Evolutionary conservation across 2,329 filamentous ascomycete species (phyloP).

Genomic region (Podosphaera aphanis): DNA sequence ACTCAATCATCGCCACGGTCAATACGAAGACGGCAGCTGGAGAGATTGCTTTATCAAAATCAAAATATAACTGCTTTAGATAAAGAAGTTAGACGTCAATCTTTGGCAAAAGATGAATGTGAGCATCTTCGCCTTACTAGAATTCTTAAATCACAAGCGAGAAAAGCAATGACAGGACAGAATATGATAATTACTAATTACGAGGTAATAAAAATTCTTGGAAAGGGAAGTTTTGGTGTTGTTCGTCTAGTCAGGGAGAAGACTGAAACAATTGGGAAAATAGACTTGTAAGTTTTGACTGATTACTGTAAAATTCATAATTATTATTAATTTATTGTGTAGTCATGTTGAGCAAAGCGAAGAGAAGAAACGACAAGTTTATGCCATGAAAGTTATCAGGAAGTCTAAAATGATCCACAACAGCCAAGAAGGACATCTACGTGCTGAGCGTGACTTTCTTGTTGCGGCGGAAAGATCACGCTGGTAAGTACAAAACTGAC

Average conservation of each 20-base stretch:
- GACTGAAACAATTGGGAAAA: constrained; percentile 4
- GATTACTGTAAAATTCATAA: neutral
- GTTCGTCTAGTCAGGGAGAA: constrained; percentile 65
- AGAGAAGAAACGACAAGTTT: constrained; percentile 33
- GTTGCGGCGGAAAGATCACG: constrained; percentile 68
- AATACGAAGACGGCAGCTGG: constrained; percentile 36
- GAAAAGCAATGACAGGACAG: constrained; percentile 16
- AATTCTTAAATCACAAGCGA: constrained; percentile 38
- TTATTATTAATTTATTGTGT: neutral
- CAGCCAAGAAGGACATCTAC: constrained; percentile 75
- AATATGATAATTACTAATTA: constrained; percentile 40
- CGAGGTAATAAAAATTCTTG: constrained; percentile 58
- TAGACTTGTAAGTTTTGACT: neutral
- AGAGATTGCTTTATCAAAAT: constrained; percentile 34
- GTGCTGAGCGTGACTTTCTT: constrained; percentile 78
- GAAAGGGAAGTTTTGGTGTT: constrained; percentile 85
- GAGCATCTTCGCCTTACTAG: constrained; percentile 53
- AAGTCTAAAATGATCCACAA: constrained; percentile 85
- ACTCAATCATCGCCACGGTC: constrained; percentile 32
- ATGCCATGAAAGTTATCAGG: constrained; percentile 90
- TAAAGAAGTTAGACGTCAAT: constrained; percentile 25
- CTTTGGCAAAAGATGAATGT: constrained; percentile 45
- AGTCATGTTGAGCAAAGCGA: neutral
- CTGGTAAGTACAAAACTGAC: constrained; percentile 27
- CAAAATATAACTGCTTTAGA: constrained; percentile 22